Base-by-base conservation (phyloP, 2,329 filamentous ascomycete genomes). In the Fusarium cicatricum region DNA sequence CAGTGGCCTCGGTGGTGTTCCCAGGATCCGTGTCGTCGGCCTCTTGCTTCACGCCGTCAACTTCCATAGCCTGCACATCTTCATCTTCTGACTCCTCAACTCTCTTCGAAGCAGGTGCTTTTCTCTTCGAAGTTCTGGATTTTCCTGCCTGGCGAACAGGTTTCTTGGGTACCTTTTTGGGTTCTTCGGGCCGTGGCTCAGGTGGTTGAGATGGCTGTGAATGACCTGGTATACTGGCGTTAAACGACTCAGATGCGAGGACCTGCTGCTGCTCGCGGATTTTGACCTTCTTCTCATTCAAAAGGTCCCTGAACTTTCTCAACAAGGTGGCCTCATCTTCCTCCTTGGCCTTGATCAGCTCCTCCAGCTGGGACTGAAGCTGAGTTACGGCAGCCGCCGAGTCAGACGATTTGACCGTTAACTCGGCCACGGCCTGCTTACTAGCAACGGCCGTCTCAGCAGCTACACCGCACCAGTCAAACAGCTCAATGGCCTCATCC, bases 211-310 rank as follows among this genome's bases (percentile, higher is more conserved):
- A 72, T 32, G 47, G 51, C 39, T 65, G 64, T n/a, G 63, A 71
- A 45, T 57, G 69, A 55, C 56, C 66, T 59, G 52, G 72, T 59
- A 36, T 72, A 71, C 58, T 71, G 29, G 38, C 50, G 49, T 79
- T 75, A 31, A 80, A 70, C 47, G 81, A 79, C 3, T 78, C 78
- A 2, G 75, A 63, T 4, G 76, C 72, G 19, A 92, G 74, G 16
- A 90, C 74, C 33, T 83, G 81, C 66, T 90, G 86, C 73, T 92
- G 89, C 65, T 92, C 84, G 37, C 90, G 78, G 43, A 93, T 92
- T 74, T 90, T 92, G 46, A 88, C 78, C 73, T 93, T 93, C 77
- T 94, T 94, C 71, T 89, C 85, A 65, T 93, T 93, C 2, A 93
- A 76, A 2, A 94, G 77, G 50, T 84, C 79, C 49, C 85, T 82